These are phyloP conservation scores for Aureoboletus auriporus DNA, from an alignment of 768 basidiomycete genomes.

Conservation along the genomic window DNA sequence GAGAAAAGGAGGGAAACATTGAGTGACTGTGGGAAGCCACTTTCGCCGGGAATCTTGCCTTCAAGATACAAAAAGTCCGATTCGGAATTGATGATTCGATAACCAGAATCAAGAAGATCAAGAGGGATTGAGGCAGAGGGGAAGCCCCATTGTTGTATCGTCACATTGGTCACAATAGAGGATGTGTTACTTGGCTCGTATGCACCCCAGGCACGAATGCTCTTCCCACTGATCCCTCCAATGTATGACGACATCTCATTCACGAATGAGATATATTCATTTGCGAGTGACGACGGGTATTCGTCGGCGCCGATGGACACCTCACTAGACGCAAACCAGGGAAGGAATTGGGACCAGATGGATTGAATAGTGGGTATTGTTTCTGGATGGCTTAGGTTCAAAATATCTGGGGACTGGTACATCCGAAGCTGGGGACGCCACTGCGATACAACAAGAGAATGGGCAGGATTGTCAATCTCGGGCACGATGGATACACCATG, in stretches of 20 bases:
- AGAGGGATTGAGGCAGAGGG: slow-evolving; percentile 31
- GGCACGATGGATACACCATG: slow-evolving; percentile 39
- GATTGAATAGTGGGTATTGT: slow-evolving; percentile 40
- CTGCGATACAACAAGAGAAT: slow-evolving; percentile 41
- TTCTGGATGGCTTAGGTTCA: slow-evolving; percentile 39
- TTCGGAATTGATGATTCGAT: slow-evolving; percentile 36
- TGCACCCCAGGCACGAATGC: slow-evolving; percentile 41
- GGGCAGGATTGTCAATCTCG: slow-evolving; percentile 43
- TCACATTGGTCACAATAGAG: slow-evolving; percentile 37
- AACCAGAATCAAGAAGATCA: slow-evolving; percentile 31
- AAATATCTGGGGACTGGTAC: slow-evolving; percentile 31
- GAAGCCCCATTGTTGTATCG: slow-evolving; percentile 44
- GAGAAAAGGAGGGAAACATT: slow-evolving; percentile 29
- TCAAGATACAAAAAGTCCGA: slow-evolving; percentile 35
- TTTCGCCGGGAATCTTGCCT: slow-evolving; percentile 31
- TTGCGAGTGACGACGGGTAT: slow-evolving; percentile 34
- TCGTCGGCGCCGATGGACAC: slow-evolving; percentile 47
- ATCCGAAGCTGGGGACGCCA: slow-evolving; percentile 43
- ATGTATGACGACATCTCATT: slow-evolving; percentile 41
- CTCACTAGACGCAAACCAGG: slow-evolving; percentile 36
- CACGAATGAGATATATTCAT: slow-evolving; percentile 41
- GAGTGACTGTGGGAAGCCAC: slow-evolving; percentile 32
- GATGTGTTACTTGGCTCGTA: slow-evolving; percentile 35
- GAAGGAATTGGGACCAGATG: slow-evolving; percentile 40
- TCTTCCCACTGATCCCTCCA: slow-evolving; percentile 28